Evolutionary conservation across 2,329 filamentous ascomycete species (phyloP).

Genomic region (Gnomoniopsis smithogilvyi): DNA sequence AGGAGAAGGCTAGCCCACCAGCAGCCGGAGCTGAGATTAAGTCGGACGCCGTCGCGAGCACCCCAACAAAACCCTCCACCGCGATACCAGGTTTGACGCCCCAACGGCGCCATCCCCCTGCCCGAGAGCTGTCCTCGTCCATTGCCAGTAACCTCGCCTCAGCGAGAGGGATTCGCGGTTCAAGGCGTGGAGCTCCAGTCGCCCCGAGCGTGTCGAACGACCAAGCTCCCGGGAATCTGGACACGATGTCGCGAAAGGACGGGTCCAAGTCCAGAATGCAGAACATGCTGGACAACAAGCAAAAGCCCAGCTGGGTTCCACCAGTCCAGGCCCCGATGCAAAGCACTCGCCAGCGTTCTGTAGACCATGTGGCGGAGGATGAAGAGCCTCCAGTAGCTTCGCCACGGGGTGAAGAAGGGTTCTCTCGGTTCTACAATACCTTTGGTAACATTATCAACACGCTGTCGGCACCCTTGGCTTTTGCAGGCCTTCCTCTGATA

Average conservation of each 20-base stretch:
- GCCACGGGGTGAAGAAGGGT: conserved; percentile 65
- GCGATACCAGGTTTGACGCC: conserved; percentile 35
- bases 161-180: conserved; percentile 70
- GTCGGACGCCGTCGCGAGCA: conserved; percentile 19
- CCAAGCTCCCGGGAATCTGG: conserved; percentile 68
- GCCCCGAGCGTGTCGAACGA: conserved; percentile 72
- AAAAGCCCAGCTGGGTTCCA: conserved; percentile 53
- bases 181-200: conserved; percentile 55
- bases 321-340: conserved; percentile 33
- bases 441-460: conserved; percentile 87
- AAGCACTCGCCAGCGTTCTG: conserved; percentile 23
- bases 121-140: conserved; percentile 72
- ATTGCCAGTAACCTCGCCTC: conserved; percentile 88
- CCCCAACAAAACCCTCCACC: conserved; percentile 24
- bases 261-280: conserved; percentile 52
- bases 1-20: conserved; percentile 32
- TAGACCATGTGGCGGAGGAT: conserved; percentile 22
- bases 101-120: conserved; percentile 50
- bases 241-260: conserved; percentile 50
- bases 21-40: conserved; percentile 16
- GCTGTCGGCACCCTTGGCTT: conserved; percentile 86
- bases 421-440: conserved; percentile 86
- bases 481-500: conserved; percentile 82
- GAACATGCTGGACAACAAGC: conserved; percentile 50
- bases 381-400: conserved; percentile 24